A percentile compares a stretch with the other conserved stretches of the same genome.
Evolutionary conservation across 345 rosid genomes (phyloP).

Genomic region (Citrus medica): DNA sequence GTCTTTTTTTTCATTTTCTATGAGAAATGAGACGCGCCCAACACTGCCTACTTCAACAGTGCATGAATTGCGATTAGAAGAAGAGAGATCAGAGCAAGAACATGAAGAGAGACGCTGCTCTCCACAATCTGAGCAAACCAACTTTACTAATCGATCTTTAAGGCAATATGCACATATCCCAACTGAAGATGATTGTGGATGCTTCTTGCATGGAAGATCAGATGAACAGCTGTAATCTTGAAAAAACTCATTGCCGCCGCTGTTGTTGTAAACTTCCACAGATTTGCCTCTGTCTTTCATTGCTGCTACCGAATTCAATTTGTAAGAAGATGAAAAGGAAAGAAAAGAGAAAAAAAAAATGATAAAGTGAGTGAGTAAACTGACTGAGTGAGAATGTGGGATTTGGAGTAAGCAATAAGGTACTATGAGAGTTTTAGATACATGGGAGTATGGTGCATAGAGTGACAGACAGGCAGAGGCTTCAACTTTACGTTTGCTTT

Average conservation of each 20-base stretch:
- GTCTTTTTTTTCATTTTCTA: slow-evolving; percentile 55
- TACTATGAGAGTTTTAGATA: slow-evolving; percentile 37
- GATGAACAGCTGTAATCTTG: slow-evolving; percentile 46
- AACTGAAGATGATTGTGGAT: slow-evolving; percentile 64
- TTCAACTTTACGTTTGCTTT: slow-evolving; percentile 72
- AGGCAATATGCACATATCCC: slow-evolving; percentile 89
- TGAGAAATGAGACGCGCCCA: slow-evolving; percentile 79
- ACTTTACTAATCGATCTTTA: slow-evolving; percentile 75
- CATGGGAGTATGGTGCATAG: slow-evolving; percentile 18
- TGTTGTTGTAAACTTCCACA: slow-evolving; percentile 42
- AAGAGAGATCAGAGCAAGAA: slow-evolving; percentile 78
- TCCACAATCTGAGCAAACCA: slow-evolving; percentile 93
- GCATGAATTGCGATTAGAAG: slow-evolving; percentile 61
- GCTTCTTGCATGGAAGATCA: slow-evolving; percentile 76
- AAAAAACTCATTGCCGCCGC: slow-evolving; percentile 25
- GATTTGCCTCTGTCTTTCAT: slow-evolving; percentile 92
- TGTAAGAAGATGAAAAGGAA: background rate
- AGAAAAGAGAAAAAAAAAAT: slow-evolving; percentile 13
- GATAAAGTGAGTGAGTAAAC: slow-evolving; percentile 18
- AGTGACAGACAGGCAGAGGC: slow-evolving; percentile 57
- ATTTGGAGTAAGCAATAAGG: slow-evolving; percentile 26
- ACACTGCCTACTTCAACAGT: slow-evolving; percentile 63
- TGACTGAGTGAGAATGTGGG: background rate
- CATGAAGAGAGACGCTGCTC: slow-evolving; percentile 94
- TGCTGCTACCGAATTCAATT: slow-evolving; percentile 13